Evolutionary conservation across 208 protist species (phyloP), one percentile per base, ranked within the genome.

Genomic region (Acanthamoeba triangularis): DNA sequence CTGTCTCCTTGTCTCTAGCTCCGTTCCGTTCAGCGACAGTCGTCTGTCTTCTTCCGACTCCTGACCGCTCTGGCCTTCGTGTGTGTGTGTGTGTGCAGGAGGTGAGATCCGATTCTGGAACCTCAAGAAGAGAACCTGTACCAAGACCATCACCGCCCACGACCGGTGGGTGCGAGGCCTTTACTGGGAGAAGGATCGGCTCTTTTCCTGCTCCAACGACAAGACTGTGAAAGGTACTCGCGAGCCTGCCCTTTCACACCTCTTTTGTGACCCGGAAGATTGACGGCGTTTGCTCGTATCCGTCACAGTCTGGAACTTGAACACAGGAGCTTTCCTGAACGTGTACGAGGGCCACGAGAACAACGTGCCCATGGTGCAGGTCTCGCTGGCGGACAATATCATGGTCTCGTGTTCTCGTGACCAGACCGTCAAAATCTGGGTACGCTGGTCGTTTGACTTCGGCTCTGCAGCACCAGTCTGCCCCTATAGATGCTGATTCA

Each of bases 261-360:
- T 56, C 52, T 49, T 41, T 82, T 49, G 41, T 13, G 20, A n/a
- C n/a, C n/a, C n/a, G n/a, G n/a, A n/a, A n/a, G n/a, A n/a, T n/a
- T n/a, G n/a, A 41, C 8, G 52, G 37, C 37, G n/a, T n/a, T 1
- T 1, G 3, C 30, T n/a, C 65, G 8, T 16, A 10, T n/a, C 37
- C 37, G 37, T 72, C 8, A 35, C 78, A 87, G 78, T 87, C 4
- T 87, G 78, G 78, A 87, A 87, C 78, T 25, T 87, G 78, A 87
- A 87, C 52, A 87, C 78, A 0, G 78, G 78, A 30, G 78, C 78
- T 14, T 87, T 87, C 49, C 49, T 87, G 23, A 87, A 87, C 78
- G 78, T 87, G 78, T 87, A 87, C 78, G 78, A 87, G 52, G 78
- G 78, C n/a, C 78, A 87, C 23, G 78, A 87, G 33, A 87, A 87